These are phyloP conservation scores for Thelonectria discophora DNA, from an alignment of 2,329 filamentous ascomycete species.

Conservation along the genomic window DNA sequence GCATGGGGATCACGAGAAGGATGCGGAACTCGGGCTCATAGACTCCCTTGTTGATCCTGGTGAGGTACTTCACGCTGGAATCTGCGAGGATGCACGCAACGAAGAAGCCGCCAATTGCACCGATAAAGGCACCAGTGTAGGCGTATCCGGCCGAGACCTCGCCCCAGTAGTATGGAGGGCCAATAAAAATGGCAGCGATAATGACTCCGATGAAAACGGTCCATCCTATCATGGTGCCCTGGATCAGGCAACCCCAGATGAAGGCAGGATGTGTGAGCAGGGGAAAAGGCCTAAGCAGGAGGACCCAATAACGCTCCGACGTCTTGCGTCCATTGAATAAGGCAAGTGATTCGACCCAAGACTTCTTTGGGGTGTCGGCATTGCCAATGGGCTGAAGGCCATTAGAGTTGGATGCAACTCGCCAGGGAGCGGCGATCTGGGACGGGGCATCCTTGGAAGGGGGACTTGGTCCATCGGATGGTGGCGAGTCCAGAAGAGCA, in stretches of 20 bases:
- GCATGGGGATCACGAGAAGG: constrained; percentile 81
- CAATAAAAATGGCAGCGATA: constrained; percentile 82
- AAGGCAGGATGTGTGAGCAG: constrained; percentile 87
- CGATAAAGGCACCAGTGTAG: constrained; percentile 86
- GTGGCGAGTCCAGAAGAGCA: constrained; percentile 13
- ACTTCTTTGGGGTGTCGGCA: constrained; percentile 58
- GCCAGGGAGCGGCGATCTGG: constrained; percentile 12
- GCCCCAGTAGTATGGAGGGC: constrained; percentile 81
- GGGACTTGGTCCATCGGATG: background rate
- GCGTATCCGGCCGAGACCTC: constrained; percentile 86
- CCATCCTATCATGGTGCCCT: constrained; percentile 93
- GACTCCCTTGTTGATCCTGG: constrained; percentile 77
- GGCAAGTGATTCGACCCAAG: constrained; percentile 67
- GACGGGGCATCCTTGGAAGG: background rate
- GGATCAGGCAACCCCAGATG: constrained; percentile 80
- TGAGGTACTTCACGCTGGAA: constrained; percentile 74
- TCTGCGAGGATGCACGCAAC: constrained; percentile 81
- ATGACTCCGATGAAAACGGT: constrained; percentile 91
- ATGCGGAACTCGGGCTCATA: constrained; percentile 95
- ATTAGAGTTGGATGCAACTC: constrained; percentile 46
- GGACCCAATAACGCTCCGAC: constrained; percentile 74
- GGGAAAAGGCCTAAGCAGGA: constrained; percentile 78
- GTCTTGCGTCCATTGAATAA: constrained; percentile 86
- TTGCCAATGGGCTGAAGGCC: constrained; percentile 49
- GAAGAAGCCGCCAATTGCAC: constrained; percentile 79